Evolutionary conservation across 768 basidiomycete species (phyloP).

Genomic region (Phylloporus sp.): DNA sequence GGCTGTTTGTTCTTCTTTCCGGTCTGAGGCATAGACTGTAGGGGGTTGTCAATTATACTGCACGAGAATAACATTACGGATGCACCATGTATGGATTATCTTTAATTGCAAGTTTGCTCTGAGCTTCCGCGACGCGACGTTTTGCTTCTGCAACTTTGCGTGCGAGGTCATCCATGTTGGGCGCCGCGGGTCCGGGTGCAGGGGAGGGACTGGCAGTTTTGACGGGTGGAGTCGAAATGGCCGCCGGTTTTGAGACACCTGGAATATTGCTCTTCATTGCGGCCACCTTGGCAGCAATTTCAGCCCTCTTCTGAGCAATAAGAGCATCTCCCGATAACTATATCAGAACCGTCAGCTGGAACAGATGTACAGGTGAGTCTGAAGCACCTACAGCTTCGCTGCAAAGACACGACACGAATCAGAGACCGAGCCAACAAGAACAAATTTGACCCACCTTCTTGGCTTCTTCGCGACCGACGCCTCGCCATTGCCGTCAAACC

Average conservation of each 20-base stretch:
- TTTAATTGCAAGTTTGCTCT: slow-evolving; percentile 67
- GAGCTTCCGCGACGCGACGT: slow-evolving; percentile 77
- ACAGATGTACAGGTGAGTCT: slow-evolving; percentile 25
- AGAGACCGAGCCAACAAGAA: slow-evolving; percentile 6
- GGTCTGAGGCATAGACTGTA: slow-evolving; percentile 50
- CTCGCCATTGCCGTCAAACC: slow-evolving; percentile 53
- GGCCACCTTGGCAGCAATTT: slow-evolving; percentile 82
- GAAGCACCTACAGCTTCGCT: slow-evolving; percentile 65
- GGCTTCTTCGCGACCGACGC: slow-evolving; percentile 50
- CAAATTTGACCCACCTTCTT: slow-evolving; percentile 49
- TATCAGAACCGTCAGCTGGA: slow-evolving; percentile 3
- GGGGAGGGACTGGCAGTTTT: slow-evolving; percentile 34
- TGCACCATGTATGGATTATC: slow-evolving; percentile 87
- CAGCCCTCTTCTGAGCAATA: slow-evolving; percentile 79
- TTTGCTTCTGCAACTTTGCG: slow-evolving; percentile 82
- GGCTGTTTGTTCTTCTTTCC: slow-evolving; percentile 52
- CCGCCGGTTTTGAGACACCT: slow-evolving; percentile 27
- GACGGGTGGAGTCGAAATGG: slow-evolving; percentile 19
- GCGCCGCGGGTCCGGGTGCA: slow-evolving; percentile 38
- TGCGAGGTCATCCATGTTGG: slow-evolving; percentile 58
- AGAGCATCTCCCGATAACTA: slow-evolving; percentile 57
- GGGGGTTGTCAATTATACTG: not conserved
- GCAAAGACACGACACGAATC: slow-evolving; percentile 20
- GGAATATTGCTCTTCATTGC: slow-evolving; percentile 54
- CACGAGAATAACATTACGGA: slow-evolving; percentile 1